Evolutionary conservation across 2,329 filamentous ascomycete genomes (phyloP).

Genomic region (Fusarium tricinctum): DNA sequence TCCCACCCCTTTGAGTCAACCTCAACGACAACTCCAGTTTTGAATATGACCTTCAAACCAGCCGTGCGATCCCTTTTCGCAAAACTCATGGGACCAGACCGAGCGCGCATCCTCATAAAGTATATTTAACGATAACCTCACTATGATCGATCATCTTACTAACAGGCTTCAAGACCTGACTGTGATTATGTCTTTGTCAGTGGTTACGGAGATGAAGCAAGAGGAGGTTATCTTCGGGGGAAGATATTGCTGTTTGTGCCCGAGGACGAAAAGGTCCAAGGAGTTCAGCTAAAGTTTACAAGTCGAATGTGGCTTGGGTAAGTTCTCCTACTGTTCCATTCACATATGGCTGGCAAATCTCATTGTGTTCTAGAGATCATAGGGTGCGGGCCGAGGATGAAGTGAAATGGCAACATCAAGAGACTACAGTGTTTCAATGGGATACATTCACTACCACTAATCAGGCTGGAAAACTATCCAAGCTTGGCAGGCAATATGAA

Average conservation of each 20-base stretch:
- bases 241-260: neutral
- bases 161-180: neutral
- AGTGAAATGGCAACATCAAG: conserved; percentile 5
- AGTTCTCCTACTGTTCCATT: neutral
- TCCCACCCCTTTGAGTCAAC: too few relatives aligned
- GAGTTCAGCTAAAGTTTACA: neutral
- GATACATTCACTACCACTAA: neutral
- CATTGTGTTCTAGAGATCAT: neutral
- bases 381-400: neutral
- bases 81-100: neutral
- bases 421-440: neutral
- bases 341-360: conserved; percentile 5
- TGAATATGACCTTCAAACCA: neutral
- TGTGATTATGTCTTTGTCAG: conserved; percentile 10
- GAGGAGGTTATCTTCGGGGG: conserved; percentile 15
- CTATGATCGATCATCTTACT: accelerated
- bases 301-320: conserved; percentile 29
- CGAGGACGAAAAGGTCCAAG: neutral
- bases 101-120: neutral
- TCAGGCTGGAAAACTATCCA: accelerated
- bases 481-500: neutral
- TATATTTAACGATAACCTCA: accelerated
- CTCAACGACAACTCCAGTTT: neutral
- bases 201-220: neutral
- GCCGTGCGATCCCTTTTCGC: neutral